Base-by-base conservation (phyloP, 441 rosid species). In the Eutrema salsugineum region DNA sequence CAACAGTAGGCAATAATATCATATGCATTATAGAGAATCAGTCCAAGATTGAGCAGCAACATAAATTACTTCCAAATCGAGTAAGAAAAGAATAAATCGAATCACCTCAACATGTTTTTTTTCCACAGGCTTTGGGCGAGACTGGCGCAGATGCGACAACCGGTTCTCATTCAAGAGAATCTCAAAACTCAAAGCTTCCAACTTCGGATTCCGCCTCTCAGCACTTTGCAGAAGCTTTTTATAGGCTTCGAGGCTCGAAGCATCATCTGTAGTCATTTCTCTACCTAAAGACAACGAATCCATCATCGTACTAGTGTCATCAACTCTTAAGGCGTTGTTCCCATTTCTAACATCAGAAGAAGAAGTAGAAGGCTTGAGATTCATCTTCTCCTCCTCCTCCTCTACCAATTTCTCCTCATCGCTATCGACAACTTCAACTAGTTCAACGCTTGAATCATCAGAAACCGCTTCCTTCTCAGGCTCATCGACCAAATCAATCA, bases 401-500 rank as follows among this genome's bases (percentile, higher is more conserved):
- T 82, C 87, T 47, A 73, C 68, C 64, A 76, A 67, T 59, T 74
- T 75, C 0, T 69, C 75, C 12, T 65, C 27, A 65, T 80, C 86
- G 77, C 39, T 54, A 15, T 81, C 79, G 60, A 77, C 60, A 59
- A 69, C 56, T 11, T 33, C 63, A 20, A 58, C 71, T 68, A 79
- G 88, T 63, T 85, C 87, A 11, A 85, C 36, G 51, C 86, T 82
- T 2, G 88, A 88, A 85, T 91, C 90, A 55, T 80, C 90, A 7
- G 82, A 82, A 12, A 73, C 59, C 7, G 48, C 42, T 49, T 63
- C 90, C 60, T 79, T 69, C 38, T 64, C 72, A 42, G 44, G 36
- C 68, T 80, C 88, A 46, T 74, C 77, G 14, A 65, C 90, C 71
- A 78, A 73, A 61, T 80, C 88, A 78, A 78, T 70, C 49, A 81